phyloP scores from a whole-genome alignment of 495 filamentous ascomycete species.

The Annulohypoxylon bovei region DNA sequence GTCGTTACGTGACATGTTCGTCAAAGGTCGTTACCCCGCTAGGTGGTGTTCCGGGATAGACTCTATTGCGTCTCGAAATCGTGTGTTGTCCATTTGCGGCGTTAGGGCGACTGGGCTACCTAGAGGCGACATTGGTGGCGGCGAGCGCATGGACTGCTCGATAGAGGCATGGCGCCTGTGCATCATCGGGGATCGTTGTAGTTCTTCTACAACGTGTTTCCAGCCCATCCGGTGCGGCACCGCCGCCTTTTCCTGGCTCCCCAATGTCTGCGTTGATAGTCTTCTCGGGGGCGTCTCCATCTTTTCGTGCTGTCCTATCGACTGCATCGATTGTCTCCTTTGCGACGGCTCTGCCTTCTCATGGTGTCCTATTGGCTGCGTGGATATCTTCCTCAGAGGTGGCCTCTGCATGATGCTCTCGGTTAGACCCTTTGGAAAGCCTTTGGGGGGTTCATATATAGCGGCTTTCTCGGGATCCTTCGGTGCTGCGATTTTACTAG shows the following conservation, averaged over 20 bases:
- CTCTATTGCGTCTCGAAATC: slow-evolving; percentile 24
- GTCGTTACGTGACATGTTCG: slow-evolving; percentile 12
- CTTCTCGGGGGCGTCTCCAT: slow-evolving; percentile 6
- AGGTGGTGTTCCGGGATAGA: slow-evolving; percentile 30
- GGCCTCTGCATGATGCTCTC: slow-evolving; percentile 54
- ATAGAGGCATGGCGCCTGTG: slow-evolving; percentile 62
- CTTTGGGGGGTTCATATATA: slow-evolving; percentile 41
- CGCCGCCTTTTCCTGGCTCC: slow-evolving; percentile 47
- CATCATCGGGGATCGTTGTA: slow-evolving; percentile 62
- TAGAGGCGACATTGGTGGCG: slow-evolving; percentile 38
- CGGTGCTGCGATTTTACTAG: slow-evolving; percentile 45
- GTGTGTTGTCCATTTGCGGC: slow-evolving; percentile 29
- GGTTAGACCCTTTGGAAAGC: slow-evolving; percentile 48
- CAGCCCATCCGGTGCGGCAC: slow-evolving; percentile 56
- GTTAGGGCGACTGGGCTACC: slow-evolving; percentile 33
- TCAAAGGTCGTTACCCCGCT: slow-evolving; percentile 28
- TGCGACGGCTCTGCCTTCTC: slow-evolving; percentile 9
- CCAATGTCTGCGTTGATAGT: not conserved
- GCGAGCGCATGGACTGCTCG: slow-evolving; percentile 56
- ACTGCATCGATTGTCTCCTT: slow-evolving; percentile 25
- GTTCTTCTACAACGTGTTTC: slow-evolving; percentile 63
- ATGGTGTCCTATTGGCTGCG: slow-evolving; percentile 50
- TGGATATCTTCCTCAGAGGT: slow-evolving; percentile 55
- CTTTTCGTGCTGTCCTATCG: slow-evolving; percentile 2
- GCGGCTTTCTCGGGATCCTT: slow-evolving; percentile 47